phyloP scores from a whole-genome alignment of 345 rosid genomes.

The Corchorus capsularis region DNA sequence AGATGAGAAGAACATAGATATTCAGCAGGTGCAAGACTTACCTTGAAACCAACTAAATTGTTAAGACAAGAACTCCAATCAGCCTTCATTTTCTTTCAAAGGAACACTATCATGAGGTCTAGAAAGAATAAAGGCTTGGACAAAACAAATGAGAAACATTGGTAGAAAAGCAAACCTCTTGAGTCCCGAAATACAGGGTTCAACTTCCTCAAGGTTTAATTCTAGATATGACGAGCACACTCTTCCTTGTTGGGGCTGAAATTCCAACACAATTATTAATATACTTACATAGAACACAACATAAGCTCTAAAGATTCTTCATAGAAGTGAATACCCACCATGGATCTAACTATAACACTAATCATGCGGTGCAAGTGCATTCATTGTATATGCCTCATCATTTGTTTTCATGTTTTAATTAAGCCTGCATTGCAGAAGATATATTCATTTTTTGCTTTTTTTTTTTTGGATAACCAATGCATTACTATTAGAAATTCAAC shows the following conservation, averaged over 20 bases:
- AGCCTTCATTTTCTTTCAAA: constrained; percentile 87
- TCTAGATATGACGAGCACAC: constrained; percentile 83
- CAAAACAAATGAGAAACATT: not conserved
- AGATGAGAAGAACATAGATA: constrained; percentile 12
- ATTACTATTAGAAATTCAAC: no score
- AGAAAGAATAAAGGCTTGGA: constrained; percentile 25
- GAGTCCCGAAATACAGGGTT: constrained; percentile 97
- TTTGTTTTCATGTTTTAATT: no score
- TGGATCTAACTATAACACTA: no score
- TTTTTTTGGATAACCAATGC: no score
- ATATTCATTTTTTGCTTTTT: no score
- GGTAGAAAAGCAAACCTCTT: constrained; percentile 57
- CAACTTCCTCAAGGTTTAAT: constrained; percentile 75
- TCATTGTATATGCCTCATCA: no score
- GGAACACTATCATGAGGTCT: constrained; percentile 98
- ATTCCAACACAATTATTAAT: no score
- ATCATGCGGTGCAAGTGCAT: no score
- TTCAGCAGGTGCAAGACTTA: constrained; percentile 25
- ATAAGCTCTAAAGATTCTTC: no score
- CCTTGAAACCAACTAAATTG: constrained; percentile 95
- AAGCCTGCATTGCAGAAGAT: no score
- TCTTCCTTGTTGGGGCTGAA: constrained; percentile 84
- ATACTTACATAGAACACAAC: no score
- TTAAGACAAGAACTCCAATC: constrained; percentile 97
- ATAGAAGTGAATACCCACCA: no score